Percentiles rank a stretch among this genome's conserved stretches.
Evolutionary conservation across 2,329 filamentous ascomycete species (phyloP).

Genomic region (Neonectria coccinea): DNA sequence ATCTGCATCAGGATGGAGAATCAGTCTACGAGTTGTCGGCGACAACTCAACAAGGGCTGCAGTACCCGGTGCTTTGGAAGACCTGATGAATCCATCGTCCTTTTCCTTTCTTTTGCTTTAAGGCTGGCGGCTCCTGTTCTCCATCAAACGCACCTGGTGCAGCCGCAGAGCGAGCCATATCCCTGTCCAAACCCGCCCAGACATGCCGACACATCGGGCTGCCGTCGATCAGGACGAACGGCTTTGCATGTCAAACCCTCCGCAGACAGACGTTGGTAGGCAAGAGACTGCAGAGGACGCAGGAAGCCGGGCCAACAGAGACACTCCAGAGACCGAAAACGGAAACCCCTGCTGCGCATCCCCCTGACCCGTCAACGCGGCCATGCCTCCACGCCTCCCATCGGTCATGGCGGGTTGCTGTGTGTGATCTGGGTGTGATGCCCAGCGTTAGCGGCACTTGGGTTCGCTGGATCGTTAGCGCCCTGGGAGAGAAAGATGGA

Average conservation of each 20-base stretch:
- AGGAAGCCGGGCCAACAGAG: conserved; percentile 19
- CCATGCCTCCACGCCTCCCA: conserved; percentile 25
- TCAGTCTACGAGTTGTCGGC: neutral
- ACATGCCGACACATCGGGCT: conserved; percentile 25
- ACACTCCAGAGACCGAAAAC: conserved; percentile 1
- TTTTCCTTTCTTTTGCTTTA: conserved; percentile 18
- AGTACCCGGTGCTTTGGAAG: conserved; percentile 3
- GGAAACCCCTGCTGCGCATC: conserved; percentile 42
- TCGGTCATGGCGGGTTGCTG: neutral
- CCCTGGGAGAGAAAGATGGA: conserved; percentile 5
- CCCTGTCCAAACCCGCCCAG: conserved; percentile 27
- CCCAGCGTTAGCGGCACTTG: conserved; percentile 16
- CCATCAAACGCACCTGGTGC: conserved; percentile 23
- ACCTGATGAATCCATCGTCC: neutral
- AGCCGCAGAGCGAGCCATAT: conserved; percentile 18
- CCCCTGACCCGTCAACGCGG: conserved; percentile 38
- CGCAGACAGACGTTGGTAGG: neutral
- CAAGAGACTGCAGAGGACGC: neutral
- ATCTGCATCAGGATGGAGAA: conserved; percentile 1
- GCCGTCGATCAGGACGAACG: conserved; percentile 28
- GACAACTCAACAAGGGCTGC: neutral
- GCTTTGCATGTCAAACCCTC: conserved; percentile 21
- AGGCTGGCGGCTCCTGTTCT: conserved; percentile 13
- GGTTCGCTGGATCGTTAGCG: conserved; percentile 23
- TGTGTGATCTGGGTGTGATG: conserved; percentile 22